Percentiles rank a stretch among this genome's conserved stretches.
These are phyloP conservation scores for Populus pruinosa DNA, from an alignment of 345 rosid species.

Conservation along the genomic window DNA sequence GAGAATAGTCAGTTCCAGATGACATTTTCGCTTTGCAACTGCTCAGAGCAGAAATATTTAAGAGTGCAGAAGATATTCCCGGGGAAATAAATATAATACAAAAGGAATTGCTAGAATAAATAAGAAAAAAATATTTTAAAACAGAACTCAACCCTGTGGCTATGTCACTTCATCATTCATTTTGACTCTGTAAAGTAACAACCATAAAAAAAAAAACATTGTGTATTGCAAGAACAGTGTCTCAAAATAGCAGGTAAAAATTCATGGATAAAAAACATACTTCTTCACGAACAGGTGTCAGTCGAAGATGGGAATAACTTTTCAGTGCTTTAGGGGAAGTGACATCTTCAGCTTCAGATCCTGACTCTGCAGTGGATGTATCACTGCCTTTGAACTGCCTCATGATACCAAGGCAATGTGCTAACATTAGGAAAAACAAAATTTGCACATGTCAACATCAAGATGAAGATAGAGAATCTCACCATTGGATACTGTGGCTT, in stretches of 20 bases:
- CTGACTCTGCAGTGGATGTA: constrained; percentile 97
- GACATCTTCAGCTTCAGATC: constrained; percentile 96
- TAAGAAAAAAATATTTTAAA: background rate
- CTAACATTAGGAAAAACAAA: background rate
- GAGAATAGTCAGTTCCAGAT: background rate
- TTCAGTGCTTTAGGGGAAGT: constrained; percentile 84
- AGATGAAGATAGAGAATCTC: constrained; percentile 12
- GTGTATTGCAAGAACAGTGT: background rate
- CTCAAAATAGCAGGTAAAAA: constrained; percentile 1
- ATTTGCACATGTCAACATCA: background rate
- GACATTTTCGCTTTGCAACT: background rate
- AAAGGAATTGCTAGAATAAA: background rate
- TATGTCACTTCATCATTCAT: background rate
- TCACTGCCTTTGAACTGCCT: constrained; percentile 86
- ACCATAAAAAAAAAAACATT: background rate
- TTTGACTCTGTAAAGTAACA: background rate
- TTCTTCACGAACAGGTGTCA: constrained; percentile 98
- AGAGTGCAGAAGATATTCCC: background rate
- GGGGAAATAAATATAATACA: background rate
- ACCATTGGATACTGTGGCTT: constrained; percentile 84
- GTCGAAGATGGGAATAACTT: constrained; percentile 73
- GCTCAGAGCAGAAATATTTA: background rate
- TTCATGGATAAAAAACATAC: constrained; percentile 34
- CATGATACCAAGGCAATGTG: constrained; percentile 11
- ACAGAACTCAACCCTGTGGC: background rate